A percentile compares a stretch with the other conserved stretches of the same genome.
phyloP scores from a whole-genome alignment of 1,284 basidiomycete genomes.

The Marasmius tenuissimus region DNA sequence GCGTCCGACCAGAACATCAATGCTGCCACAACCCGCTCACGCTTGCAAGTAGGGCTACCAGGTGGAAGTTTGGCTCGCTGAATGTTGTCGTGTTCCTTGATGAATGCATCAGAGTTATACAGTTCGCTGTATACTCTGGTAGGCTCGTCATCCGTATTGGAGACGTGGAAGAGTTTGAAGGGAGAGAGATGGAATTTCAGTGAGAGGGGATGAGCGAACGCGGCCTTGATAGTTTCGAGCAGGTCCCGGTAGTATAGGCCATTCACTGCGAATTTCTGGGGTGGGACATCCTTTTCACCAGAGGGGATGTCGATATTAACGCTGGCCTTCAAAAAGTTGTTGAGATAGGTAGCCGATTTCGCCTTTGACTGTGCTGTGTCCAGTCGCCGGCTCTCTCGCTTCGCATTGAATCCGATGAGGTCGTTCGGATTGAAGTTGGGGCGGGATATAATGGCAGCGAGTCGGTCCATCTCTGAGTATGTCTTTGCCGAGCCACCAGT shows the following conservation, averaged over 20 bases:
- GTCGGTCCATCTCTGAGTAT: slow-evolving; percentile 9
- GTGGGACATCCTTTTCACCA: not conserved
- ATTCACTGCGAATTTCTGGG: not conserved
- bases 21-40: slow-evolving; percentile 19
- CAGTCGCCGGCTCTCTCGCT: not conserved
- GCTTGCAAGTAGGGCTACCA: slow-evolving; percentile 6
- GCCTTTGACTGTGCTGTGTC: not conserved
- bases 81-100: not conserved
- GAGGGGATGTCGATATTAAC: not conserved
- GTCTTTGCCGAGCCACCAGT: slow-evolving; percentile 19
- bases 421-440: slow-evolving; percentile 16
- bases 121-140: not conserved
- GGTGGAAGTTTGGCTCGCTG: not conserved
- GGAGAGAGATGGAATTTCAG: not conserved
- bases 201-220: not conserved
- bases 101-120: slow-evolving; percentile 7
- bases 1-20: slow-evolving; percentile 34
- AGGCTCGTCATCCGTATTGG: not conserved
- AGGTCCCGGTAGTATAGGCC: not conserved
- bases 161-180: not conserved
- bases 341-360: not conserved
- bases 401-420: slow-evolving; percentile 13
- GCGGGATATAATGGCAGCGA: slow-evolving; percentile 14
- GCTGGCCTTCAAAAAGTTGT: not conserved
- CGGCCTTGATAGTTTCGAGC: not conserved